These are phyloP conservation scores for Cicer cuneatum DNA, from an alignment of 306 rosid genomes.

Conservation along the genomic window DNA sequence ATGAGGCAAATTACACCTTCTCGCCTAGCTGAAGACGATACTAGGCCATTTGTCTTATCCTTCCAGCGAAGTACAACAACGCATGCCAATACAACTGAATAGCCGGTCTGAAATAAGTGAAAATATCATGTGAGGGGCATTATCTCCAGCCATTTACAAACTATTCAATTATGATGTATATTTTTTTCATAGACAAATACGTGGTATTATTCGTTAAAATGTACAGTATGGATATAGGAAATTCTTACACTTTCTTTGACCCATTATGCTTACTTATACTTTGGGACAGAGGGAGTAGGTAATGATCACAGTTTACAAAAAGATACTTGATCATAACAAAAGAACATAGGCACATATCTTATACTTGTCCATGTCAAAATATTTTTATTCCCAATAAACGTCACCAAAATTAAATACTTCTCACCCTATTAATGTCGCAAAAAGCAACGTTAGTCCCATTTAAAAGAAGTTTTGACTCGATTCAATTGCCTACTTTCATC, in stretches of 20 bases:
- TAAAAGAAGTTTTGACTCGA: not conserved
- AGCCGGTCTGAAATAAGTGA: conserved; percentile 86
- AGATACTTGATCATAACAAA: conserved; percentile 4
- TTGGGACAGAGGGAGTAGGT: not conserved
- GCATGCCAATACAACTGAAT: conserved; percentile 95
- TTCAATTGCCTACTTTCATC: conserved; percentile 1
- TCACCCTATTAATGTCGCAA: not conserved
- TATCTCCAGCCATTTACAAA: conserved; percentile 18
- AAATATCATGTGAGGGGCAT: conserved; percentile 36
- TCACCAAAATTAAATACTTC: not conserved
- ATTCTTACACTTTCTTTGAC: not conserved
- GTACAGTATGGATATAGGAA: not conserved
- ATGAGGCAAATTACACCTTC: conserved; percentile 85
- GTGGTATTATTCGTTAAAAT: conserved; percentile 10
- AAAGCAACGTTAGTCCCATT: not conserved
- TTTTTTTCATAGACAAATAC: conserved; percentile 11
- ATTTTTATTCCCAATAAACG: not conserved
- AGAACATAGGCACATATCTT: not conserved
- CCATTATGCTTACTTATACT: too few species aligned
- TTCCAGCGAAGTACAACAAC: conserved; percentile 89
- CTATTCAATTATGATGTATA: conserved; percentile 18
- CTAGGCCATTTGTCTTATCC: conserved; percentile 60
- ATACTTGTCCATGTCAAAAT: not conserved
- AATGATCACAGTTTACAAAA: not conserved
- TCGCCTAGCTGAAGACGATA: conserved; percentile 61